Conservation (phyloP, 2,329 filamentous ascomycete genomes). For the Fusarium pseudonygamai region DNA sequence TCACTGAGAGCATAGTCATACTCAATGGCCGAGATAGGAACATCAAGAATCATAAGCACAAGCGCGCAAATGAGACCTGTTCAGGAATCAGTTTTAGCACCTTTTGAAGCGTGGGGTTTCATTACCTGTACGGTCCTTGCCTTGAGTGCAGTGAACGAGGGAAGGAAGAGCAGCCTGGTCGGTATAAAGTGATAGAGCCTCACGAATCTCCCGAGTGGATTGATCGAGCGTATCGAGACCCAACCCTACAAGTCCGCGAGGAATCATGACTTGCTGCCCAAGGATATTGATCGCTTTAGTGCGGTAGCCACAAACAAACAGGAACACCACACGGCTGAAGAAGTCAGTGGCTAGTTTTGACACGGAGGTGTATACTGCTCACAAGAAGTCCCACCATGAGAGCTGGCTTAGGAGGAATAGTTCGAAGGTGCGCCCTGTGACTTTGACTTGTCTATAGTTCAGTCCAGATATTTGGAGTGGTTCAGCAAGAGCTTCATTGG, state of each 20-base stretch:
- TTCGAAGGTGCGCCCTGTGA: slow-evolving; percentile 79
- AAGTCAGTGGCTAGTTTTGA: not conserved
- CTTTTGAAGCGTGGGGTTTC: too few species aligned
- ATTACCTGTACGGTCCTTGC: slow-evolving; percentile 74
- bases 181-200: slow-evolving; percentile 46
- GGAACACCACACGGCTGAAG: slow-evolving; percentile 59
- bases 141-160: slow-evolving; percentile 86
- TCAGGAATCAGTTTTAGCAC: not conserved
- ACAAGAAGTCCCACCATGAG: slow-evolving; percentile 73
- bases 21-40: slow-evolving; percentile 68
- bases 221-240: slow-evolving; percentile 75
- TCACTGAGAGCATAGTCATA: slow-evolving; percentile 77
- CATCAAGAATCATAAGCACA: slow-evolving; percentile 69
- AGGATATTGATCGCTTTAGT: slow-evolving; percentile 76
- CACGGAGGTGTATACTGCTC: slow-evolving; percentile 36
- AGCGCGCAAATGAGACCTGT: slow-evolving; percentile 78
- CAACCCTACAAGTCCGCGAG: slow-evolving; percentile 75
- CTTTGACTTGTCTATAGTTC: slow-evolving; percentile 72
- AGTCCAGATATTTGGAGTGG: slow-evolving; percentile 71
- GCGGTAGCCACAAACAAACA: slow-evolving; percentile 74
- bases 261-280: slow-evolving; percentile 74
- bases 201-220: slow-evolving; percentile 69
- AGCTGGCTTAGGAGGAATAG: slow-evolving; percentile 73
- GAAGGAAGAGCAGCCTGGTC: slow-evolving; percentile 63
- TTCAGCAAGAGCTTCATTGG: slow-evolving; percentile 61